Evolutionary conservation across 176 grass and related monocot genomes (phyloP).

Genomic region (Avena sativa): DNA sequence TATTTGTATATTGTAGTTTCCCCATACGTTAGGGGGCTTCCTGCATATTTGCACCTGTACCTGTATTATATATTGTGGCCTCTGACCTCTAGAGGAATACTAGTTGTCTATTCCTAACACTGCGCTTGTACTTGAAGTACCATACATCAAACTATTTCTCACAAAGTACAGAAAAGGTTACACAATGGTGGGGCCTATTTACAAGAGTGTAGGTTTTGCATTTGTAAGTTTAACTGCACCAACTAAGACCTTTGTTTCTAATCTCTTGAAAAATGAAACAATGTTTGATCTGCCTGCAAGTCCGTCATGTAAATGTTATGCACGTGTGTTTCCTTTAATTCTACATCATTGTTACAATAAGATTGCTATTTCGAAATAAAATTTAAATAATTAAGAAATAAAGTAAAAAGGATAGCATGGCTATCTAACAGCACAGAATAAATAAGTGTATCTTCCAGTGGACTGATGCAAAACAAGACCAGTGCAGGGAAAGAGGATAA

Average conservation of each 20-base stretch:
- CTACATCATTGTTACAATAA: not conserved
- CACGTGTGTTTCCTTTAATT: constrained; percentile 2
- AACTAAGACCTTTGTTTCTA: not conserved
- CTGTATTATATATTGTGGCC: too few species aligned
- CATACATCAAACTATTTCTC: constrained; percentile 61
- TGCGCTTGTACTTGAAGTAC: constrained; percentile 43
- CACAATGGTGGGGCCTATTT: constrained; percentile 53
- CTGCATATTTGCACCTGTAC: too few species aligned
- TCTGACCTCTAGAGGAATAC: too few species aligned
- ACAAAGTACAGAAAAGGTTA: constrained; percentile 35
- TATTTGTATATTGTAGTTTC: too few species aligned
- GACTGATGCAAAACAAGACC: not conserved
- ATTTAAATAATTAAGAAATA: not conserved
- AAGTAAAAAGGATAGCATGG: not conserved
- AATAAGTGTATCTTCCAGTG: not conserved
- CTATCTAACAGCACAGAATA: not conserved
- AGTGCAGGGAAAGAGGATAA: not conserved
- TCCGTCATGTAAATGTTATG: not conserved
- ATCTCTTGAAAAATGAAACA: not conserved
- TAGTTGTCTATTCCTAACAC: too few species aligned
- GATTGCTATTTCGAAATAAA: not conserved
- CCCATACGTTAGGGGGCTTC: too few species aligned
- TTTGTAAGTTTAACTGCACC: constrained; percentile 20
- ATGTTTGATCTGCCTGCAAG: not conserved
- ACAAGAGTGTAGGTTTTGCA: constrained; percentile 55